Evolutionary conservation across 2,329 filamentous ascomycete genomes (phyloP).

Genomic region (Berkeleyomyces basicola): DNA sequence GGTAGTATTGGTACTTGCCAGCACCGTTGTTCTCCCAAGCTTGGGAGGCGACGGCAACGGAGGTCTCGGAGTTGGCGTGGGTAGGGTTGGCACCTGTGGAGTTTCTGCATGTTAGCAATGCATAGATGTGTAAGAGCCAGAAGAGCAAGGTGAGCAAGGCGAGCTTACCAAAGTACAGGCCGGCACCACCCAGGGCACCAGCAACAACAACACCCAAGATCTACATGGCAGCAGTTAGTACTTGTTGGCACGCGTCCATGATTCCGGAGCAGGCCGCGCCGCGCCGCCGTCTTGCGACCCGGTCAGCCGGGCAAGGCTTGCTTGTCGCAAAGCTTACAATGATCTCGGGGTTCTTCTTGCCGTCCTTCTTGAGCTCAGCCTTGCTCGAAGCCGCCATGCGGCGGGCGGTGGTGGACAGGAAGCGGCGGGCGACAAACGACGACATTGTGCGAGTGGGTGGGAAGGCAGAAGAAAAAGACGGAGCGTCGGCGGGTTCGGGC

Average conservation of each 20-base stretch:
- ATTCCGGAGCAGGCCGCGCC: not conserved
- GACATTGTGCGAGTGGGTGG: constrained; percentile 27
- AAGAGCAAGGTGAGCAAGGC: not conserved
- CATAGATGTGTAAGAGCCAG: not conserved
- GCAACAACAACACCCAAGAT: constrained; percentile 85
- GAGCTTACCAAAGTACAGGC: constrained; percentile 64
- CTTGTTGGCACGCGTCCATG: not conserved
- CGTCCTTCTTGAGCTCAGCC: constrained; percentile 37
- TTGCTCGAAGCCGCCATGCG: constrained; percentile 30
- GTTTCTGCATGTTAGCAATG: not conserved
- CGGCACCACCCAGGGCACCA: constrained; percentile 70
- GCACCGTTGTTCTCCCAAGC: constrained; percentile 66
- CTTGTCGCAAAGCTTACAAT: constrained; percentile 17
- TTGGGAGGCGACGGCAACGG: constrained; percentile 67
- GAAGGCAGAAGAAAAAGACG: not conserved
- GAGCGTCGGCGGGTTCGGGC: not conserved
- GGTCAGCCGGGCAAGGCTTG: too few species aligned
- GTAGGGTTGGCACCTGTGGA: constrained; percentile 66
- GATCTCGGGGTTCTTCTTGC: constrained; percentile 36
- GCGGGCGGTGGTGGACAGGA: constrained; percentile 37
- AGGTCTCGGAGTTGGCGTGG: constrained; percentile 61
- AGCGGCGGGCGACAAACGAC: constrained; percentile 35
- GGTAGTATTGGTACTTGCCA: constrained; percentile 65
- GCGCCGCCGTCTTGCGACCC: not conserved
- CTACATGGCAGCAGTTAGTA: constrained; percentile 29